phyloP scores from a whole-genome alignment of 805 yeast genomes.

The Pichia rugopelliculosa region DNA sequence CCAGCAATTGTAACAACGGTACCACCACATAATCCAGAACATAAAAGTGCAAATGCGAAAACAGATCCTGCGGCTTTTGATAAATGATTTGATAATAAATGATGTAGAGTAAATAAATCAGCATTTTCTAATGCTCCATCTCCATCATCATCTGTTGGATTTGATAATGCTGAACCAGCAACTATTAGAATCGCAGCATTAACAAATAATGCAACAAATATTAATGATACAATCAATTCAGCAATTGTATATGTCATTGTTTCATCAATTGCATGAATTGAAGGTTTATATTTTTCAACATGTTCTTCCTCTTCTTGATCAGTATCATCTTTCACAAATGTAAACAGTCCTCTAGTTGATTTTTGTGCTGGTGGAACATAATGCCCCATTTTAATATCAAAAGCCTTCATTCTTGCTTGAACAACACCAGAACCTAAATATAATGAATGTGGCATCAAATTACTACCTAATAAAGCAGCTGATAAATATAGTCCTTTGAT shows the following conservation, averaged over 20 bases:
- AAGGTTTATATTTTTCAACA: constrained; percentile 48
- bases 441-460: constrained; percentile 91
- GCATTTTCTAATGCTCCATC: constrained; percentile 66
- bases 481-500: constrained; percentile 69
- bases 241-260: constrained; percentile 75
- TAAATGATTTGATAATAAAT: constrained; percentile 57
- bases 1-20: constrained; percentile 92
- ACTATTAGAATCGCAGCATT: constrained; percentile 85
- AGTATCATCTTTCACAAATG: constrained; percentile 21
- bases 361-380: constrained; percentile 32
- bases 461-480: constrained; percentile 86
- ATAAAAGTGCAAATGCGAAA: constrained; percentile 81
- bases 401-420: constrained; percentile 76
- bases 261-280: constrained; percentile 71
- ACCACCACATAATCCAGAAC: constrained; percentile 93
- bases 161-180: constrained; percentile 75
- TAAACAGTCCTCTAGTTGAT: constrained; percentile 14
- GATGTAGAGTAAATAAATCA: constrained; percentile 74
- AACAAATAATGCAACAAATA: constrained; percentile 87
- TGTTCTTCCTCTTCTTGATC: constrained; percentile 31
- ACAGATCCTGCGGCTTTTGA: constrained; percentile 84
- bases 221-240: constrained; percentile 73
- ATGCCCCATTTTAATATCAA: constrained; percentile 61
- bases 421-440: constrained; percentile 86
- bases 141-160: constrained; percentile 33